Evolutionary conservation across 2,329 filamentous ascomycete genomes (phyloP), one percentile per base, ranked within the genome.

Genomic region (Trichoderma polysporum): DNA sequence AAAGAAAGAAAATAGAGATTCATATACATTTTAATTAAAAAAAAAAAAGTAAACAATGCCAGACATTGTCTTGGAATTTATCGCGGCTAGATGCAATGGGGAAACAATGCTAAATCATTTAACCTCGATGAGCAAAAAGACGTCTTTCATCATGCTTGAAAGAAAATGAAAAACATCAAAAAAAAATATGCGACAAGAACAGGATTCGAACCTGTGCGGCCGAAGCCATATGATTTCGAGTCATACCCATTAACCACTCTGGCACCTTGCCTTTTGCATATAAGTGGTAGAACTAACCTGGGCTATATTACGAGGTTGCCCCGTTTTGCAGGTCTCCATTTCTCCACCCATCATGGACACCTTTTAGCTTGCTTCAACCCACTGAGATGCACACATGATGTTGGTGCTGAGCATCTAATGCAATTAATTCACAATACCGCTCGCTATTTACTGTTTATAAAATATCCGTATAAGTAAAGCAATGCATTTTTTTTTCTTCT

Each of bases 231-330:
- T 66, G 63, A 66, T 66, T 66, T 66, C 63, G 63, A 66, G 63
- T 66, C 63, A 66, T 58, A 66, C 63, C 63, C 63, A 66, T 66
- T 66, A 66, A 66, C 63, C 63, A 66, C 63, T 66, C 63, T 66
- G 63, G 63, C 63, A 66, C 63, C 54, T 66, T 66, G 63, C 63
- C 63, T 66, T 41, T 59, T 57, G 41, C 31, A 50, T 66, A 37
- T 22, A 19, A 25, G 7, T 2, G 1, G 10, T 6, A 12, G 13
- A 2, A 2, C 9, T 41, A 63, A 2, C 33, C n/a, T n/a, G 22
- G 0, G 2, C 10, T 45, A 63, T 63, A 53, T 19, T 52, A 29
- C 4, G 10, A 37, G 4, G 5, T 31, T 1, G 3, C 10, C 3
- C 5, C 33, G 9, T 8, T 10, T n/a, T 9, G 17, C 6, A 33